A percentile compares a stretch with the other conserved stretches of the same genome.
Evolutionary conservation across 2,329 filamentous ascomycete species (phyloP).

Genomic region (Metarhizium humberi): DNA sequence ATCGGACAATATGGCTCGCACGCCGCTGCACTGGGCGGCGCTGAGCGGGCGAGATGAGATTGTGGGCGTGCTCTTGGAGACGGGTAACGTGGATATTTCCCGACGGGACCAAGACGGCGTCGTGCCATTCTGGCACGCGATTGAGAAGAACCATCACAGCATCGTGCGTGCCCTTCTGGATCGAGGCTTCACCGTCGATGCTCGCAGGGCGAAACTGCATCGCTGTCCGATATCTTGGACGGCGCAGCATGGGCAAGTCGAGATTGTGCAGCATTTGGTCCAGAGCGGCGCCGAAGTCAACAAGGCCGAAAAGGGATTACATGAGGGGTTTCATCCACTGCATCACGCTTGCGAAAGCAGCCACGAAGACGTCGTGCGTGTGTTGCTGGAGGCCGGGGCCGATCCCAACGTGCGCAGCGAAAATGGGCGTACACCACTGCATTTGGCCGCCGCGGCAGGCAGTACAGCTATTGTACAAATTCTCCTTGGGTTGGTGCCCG

Average conservation of each 20-base stretch:
- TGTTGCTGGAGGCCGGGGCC: background rate
- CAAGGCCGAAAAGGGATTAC: background rate
- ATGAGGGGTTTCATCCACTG: background rate
- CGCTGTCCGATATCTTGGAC: background rate
- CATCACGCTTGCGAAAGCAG: background rate
- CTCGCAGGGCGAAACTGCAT: background rate
- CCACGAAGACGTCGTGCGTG: background rate
- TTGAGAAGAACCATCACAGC: background rate
- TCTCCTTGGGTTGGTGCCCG: background rate
- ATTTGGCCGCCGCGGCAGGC: background rate
- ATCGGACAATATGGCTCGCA: constrained; percentile 1
- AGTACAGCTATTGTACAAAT: background rate
- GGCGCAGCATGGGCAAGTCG: background rate
- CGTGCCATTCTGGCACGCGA: too few species aligned
- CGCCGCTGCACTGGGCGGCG: constrained; percentile 6
- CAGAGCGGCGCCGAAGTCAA: background rate
- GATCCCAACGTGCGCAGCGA: background rate
- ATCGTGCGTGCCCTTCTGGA: background rate
- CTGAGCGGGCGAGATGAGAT: background rate
- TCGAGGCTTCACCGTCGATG: background rate
- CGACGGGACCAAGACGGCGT: too few species aligned
- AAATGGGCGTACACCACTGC: background rate
- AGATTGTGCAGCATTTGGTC: background rate
- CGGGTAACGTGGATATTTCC: too few species aligned
- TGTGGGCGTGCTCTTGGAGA: background rate